A percentile compares a stretch with the other conserved stretches of the same genome.
These are phyloP conservation scores for Amanita muscaria DNA, from an alignment of 768 basidiomycete genomes.

Conservation along the genomic window DNA sequence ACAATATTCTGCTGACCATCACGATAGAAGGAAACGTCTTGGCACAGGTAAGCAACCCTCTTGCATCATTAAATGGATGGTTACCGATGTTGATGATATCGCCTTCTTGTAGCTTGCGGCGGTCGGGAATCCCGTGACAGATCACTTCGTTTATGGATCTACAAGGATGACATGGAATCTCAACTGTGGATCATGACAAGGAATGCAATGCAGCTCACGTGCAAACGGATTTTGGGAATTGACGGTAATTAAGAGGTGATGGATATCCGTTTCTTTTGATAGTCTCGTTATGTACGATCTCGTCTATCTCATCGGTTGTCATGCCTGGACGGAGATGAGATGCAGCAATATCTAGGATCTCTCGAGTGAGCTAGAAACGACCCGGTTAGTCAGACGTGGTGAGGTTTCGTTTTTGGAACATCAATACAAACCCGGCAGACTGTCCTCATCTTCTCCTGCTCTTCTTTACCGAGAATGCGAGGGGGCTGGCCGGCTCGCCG, in stretches of 20 bases:
- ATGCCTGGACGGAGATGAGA: constrained; percentile 83
- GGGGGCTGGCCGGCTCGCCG: constrained; percentile 52
- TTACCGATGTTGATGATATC: constrained; percentile 94
- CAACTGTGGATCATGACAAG: background rate
- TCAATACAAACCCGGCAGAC: constrained; percentile 65
- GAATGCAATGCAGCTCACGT: constrained; percentile 37
- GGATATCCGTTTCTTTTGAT: constrained; percentile 92
- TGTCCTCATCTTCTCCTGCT: constrained; percentile 84
- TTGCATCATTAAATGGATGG: constrained; percentile 5
- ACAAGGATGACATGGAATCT: background rate
- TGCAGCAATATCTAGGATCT: constrained; percentile 91
- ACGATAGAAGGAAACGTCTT: constrained; percentile 76
- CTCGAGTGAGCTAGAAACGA: constrained; percentile 60
- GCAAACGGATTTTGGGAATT: constrained; percentile 95
- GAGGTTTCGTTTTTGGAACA: background rate
- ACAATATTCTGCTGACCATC: constrained; percentile 39
- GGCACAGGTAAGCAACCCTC: constrained; percentile 7
- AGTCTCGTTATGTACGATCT: constrained; percentile 84
- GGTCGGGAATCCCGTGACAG: constrained; percentile 95
- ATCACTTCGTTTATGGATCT: constrained; percentile 93
- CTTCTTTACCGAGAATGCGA: constrained; percentile 55
- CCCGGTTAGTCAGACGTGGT: background rate
- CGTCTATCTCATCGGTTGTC: constrained; percentile 93
- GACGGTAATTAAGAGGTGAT: constrained; percentile 84
- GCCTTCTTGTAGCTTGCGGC: constrained; percentile 75